Percentiles rank a stretch among this genome's conserved stretches.
Evolutionary conservation across 768 basidiomycete genomes (phyloP).

Genomic region (Boletales sp.): DNA sequence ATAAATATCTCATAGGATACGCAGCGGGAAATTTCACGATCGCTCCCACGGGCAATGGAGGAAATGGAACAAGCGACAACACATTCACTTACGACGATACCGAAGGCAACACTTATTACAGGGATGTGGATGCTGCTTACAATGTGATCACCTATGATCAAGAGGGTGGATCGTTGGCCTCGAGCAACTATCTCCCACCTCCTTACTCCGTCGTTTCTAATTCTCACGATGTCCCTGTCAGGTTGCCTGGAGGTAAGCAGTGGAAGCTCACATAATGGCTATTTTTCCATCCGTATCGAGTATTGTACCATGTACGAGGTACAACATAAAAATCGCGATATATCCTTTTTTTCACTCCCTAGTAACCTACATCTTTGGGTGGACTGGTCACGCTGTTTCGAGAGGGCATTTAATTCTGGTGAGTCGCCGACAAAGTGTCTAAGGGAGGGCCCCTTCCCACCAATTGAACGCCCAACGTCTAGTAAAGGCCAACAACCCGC

Average conservation of each 20-base stretch:
- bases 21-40: constrained; percentile 50
- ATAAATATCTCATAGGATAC: not conserved
- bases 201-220: not conserved
- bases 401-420: too few relatives aligned
- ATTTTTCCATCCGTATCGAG: too few relatives aligned
- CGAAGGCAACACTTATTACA: constrained; percentile 58
- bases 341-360: too few relatives aligned
- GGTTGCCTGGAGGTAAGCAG: constrained; percentile 36
- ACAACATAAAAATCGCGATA: too few relatives aligned
- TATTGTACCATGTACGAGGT: too few relatives aligned
- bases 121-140: constrained; percentile 57
- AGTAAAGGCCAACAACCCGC: constrained; percentile 85
- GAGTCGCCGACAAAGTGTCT: too few relatives aligned
- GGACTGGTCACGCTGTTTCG: too few relatives aligned
- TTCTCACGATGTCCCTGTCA: constrained; percentile 12
- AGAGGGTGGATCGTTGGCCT: constrained; percentile 48
- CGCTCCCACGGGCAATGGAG: constrained; percentile 45
- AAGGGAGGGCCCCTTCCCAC: constrained; percentile 5
- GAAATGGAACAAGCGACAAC: constrained; percentile 71
- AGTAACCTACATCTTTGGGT: too few relatives aligned
- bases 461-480: constrained; percentile 1
- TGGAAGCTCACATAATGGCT: not conserved
- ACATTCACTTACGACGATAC: constrained; percentile 58
- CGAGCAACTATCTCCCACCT: constrained; percentile 5
- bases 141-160: constrained; percentile 60